Evolutionary conservation across 306 rosid genomes (phyloP), one percentile per base, ranked within the genome.

Genomic region (Cucumis cinereus): DNA sequence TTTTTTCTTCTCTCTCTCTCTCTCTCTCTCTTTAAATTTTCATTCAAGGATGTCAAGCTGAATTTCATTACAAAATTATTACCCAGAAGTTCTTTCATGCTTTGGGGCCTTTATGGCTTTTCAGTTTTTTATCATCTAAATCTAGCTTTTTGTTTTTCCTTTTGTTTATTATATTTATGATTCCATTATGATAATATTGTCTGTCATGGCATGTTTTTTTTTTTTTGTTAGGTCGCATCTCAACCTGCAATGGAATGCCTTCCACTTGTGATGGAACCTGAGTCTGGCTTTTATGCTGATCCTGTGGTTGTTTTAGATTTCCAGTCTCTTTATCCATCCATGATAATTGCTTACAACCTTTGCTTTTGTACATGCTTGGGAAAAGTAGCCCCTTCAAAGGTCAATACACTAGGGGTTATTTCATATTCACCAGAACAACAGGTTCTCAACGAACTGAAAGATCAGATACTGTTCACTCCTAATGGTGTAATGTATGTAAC

Each of bases 161-260:
- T 71, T 71, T 45, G 55, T 71, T 71, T 49, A 69, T 23, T 14
- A 36, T 64, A 26, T 45, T 71, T 2, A 26, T 16, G 43, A 49
- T 49, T 71, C 57, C 19, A 70, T 47, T n/a, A 47, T 15, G 75
- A 70, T 47, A 20, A 33, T 10, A 35, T 5, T 63, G 36, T 59
- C 15, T 26, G 19, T 59, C 1, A 9, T 36, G 22, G 9, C 11
- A 19, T 41, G 4, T 14, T 40, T 38, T 3, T 67, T 3, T 67
- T 41, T 15, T 40, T 71, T 49, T 47, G 79, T 79, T 80, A 92
- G 98, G 96, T 93, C 77, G 98, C 97, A 84, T 93, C 96, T 81
- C 98, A 93, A 81, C 96, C 98, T 84, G 94, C 98, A 75, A 93
- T 93, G 98, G 97, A 93, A 79, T 93, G 98, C 80, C 82, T 90